Percentiles rank a stretch among this genome's conserved stretches.
Evolutionary conservation across 352 stramenopile genomes (phyloP).

Genomic region (Pythium rishiriense): DNA sequence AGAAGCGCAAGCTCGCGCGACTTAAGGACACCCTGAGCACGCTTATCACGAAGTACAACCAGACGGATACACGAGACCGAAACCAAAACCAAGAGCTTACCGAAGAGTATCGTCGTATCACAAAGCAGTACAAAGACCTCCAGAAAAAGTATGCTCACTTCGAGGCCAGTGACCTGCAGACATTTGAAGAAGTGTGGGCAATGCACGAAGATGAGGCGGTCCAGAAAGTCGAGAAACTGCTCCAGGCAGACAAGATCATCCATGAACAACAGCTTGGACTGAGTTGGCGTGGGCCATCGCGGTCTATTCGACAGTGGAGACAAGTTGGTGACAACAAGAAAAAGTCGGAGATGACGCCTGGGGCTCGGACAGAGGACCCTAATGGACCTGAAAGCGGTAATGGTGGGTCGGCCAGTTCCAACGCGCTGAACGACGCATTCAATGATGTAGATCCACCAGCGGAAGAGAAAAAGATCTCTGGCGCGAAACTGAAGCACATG

Average conservation of each 20-base stretch:
- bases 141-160: constrained; percentile 96
- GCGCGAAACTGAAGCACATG: constrained; percentile 88
- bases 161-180: constrained; percentile 84
- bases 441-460: constrained; percentile 43
- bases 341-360: constrained; percentile 16
- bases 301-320: constrained; percentile 56
- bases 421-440: constrained; percentile 44
- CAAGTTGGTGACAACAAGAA: constrained; percentile 36
- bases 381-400: constrained; percentile 9
- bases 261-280: constrained; percentile 91
- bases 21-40: constrained; percentile 91
- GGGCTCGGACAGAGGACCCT: constrained; percentile 4
- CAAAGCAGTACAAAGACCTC: constrained; percentile 95
- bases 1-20: constrained; percentile 92
- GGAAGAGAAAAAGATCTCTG: constrained; percentile 66
- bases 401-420: constrained; percentile 10
- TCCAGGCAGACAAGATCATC: constrained; percentile 89
- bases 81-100: constrained; percentile 93
- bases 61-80: constrained; percentile 84
- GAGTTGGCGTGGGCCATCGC: constrained; percentile 59
- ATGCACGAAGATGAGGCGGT: constrained; percentile 92
- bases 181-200: constrained; percentile 88
- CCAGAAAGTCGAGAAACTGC: constrained; percentile 81
- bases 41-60: constrained; percentile 91
- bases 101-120: constrained; percentile 92